phyloP scores from a whole-genome alignment of 768 basidiomycete species.

The Tricholomella constricta region DNA sequence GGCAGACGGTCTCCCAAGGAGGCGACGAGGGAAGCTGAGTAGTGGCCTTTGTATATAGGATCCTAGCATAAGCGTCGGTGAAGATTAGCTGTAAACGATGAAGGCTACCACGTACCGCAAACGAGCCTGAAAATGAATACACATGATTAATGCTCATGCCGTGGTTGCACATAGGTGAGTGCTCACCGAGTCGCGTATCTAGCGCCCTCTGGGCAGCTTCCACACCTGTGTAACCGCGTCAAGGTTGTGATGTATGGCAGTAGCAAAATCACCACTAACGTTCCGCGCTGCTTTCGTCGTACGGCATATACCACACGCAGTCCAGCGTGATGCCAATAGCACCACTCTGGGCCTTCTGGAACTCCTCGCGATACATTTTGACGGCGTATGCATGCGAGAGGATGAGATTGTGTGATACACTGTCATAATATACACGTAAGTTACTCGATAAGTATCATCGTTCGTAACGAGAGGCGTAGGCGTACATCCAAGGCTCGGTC shows the following conservation, averaged over 20 bases:
- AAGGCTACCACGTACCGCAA: slow-evolving; percentile 41
- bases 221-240: slow-evolving; percentile 42
- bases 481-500: slow-evolving; percentile 67
- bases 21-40: slow-evolving; percentile 53
- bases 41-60: slow-evolving; percentile 71
- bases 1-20: slow-evolving; percentile 56
- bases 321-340: slow-evolving; percentile 75
- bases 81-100: too few species aligned
- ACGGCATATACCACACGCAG: slow-evolving; percentile 66
- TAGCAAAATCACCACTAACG: slow-evolving; percentile 43
- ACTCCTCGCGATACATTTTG: slow-evolving; percentile 62
- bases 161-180: not conserved
- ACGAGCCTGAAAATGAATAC: slow-evolving; percentile 45
- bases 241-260: not conserved
- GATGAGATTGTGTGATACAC: slow-evolving; percentile 68
- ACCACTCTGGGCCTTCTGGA: slow-evolving; percentile 56
- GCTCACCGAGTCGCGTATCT: slow-evolving; percentile 62
- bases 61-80: too few species aligned
- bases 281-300: slow-evolving; percentile 56
- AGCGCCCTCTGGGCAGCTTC: slow-evolving; percentile 64
- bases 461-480: slow-evolving; percentile 23
- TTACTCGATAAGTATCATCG: too few species aligned
- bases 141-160: too few species aligned
- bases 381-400: slow-evolving; percentile 69
- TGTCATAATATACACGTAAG: too few species aligned